Base-by-base conservation (phyloP, 768 basidiomycete genomes). In the Hygrophorus pudorinus region DNA sequence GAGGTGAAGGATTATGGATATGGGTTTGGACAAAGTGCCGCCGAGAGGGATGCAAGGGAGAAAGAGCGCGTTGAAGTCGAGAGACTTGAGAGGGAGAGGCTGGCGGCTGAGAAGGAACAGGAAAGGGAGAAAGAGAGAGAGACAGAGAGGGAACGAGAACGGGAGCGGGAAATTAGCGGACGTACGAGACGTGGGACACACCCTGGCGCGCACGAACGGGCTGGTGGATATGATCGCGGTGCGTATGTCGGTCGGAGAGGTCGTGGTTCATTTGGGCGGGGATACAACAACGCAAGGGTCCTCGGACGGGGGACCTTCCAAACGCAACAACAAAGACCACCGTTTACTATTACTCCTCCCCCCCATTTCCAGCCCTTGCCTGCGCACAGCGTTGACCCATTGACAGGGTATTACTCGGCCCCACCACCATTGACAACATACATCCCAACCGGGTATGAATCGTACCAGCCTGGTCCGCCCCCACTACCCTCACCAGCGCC, bases 1-100 rank as follows among this genome's bases (percentile, higher is more conserved):
- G 68, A 70, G 44, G 80, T 82, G 35, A 72, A 67, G 48, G 70
- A 83, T 52, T 81, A 68, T 44, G 81, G 81, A 7, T 82, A 63
- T 53, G 79, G 80, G 4, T 82, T 82, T 48, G 81, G 81, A 1
- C 59, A 38, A 18, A 29, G 14, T 64, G 10, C 57, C 59, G 8
- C 64, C 66, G 48, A 67, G 65, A 3, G 51, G 50, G 3, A 65
- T 65, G 3, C 63, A 66, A 21, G 60, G 62, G 1, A 51, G 59
- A 1, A 48, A 46, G 59, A 7, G 46, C 51, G 4, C 62, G 59
- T 17, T 24, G 63, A 61, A 17, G 62, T 59, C 10, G 48, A 41
- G 55, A 53, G 44, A 57, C 60, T 38, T n/a, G 43, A 53, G 53
- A 29, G 32, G 7, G 61, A 51, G 47, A 56, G 55, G 43, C 58